phyloP scores from a whole-genome alignment of 2,329 filamentous ascomycete genomes.

The Dactylellina drechsleri region DNA sequence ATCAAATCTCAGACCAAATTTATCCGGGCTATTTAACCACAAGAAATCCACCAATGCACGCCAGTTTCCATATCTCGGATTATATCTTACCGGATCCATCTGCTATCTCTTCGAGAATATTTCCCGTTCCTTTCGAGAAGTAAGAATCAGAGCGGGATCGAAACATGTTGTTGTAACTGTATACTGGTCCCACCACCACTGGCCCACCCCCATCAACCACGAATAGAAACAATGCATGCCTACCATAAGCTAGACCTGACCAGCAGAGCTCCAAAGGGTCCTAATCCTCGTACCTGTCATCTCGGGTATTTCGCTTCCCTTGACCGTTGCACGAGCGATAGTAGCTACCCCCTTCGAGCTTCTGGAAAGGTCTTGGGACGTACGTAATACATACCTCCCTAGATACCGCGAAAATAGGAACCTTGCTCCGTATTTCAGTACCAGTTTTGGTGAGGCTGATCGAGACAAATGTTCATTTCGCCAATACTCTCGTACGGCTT shows the following conservation, averaged over 20 bases:
- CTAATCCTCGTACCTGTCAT: constrained; percentile 47
- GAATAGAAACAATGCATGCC: background rate
- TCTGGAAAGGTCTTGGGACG: constrained; percentile 38
- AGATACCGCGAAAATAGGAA: constrained; percentile 7
- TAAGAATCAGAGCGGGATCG: background rate
- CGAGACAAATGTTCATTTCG: background rate
- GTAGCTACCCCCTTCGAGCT: constrained; percentile 27
- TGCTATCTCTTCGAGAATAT: constrained; percentile 30
- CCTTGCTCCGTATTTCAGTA: constrained; percentile 13
- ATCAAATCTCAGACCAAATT: constrained; percentile 24
- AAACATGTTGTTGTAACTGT: too few species aligned
- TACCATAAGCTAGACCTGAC: background rate
- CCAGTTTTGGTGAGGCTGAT: constrained; percentile 30
- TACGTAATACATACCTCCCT: too few species aligned
- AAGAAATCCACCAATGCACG: constrained; percentile 54
- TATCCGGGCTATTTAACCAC: constrained; percentile 49
- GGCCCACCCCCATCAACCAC: background rate
- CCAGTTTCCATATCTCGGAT: constrained; percentile 54
- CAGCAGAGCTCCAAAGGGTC: background rate
- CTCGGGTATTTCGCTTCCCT: constrained; percentile 55
- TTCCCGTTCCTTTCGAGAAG: constrained; percentile 11
- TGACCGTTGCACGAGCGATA: constrained; percentile 15
- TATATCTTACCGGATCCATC: constrained; percentile 51
- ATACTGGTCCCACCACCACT: too few species aligned
- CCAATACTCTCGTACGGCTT: too few species aligned